Conservation (phyloP, 441 rosid species). For the Populus hybrid region DNA sequence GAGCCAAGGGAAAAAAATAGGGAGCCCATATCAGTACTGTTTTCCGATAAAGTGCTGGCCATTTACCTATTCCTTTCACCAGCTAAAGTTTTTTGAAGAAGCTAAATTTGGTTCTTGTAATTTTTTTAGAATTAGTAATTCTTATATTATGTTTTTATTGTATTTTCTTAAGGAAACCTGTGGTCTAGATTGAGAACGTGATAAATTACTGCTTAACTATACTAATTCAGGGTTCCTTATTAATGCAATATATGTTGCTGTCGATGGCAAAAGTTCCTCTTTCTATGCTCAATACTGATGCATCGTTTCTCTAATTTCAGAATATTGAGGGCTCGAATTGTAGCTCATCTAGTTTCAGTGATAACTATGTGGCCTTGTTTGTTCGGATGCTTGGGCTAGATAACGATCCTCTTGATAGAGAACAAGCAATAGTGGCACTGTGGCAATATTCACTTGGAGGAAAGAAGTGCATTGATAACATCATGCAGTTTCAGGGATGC, state of each 20-base stretch:
- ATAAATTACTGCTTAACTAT: not conserved
- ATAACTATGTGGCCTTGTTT: slow-evolving; percentile 62
- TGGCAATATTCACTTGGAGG: slow-evolving; percentile 84
- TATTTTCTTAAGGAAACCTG: not conserved
- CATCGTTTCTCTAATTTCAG: slow-evolving; percentile 30
- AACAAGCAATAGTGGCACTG: slow-evolving; percentile 67
- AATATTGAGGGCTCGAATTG: slow-evolving; percentile 32
- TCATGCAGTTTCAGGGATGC: slow-evolving; percentile 78
- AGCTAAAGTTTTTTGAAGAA: not conserved
- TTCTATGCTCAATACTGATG: slow-evolving; percentile 9
- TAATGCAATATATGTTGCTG: no score
- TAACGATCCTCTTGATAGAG: slow-evolving; percentile 74
- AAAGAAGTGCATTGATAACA: slow-evolving; percentile 63
- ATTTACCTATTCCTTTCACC: no score
- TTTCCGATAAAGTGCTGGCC: no score
- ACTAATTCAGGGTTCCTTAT: no score
- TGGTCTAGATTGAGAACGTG: not conserved
- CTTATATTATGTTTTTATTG: not conserved
- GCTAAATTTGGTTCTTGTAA: not conserved
- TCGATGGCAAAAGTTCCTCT: not conserved
- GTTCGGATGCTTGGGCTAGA: slow-evolving; percentile 89
- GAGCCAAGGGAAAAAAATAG: not conserved
- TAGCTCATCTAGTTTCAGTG: slow-evolving; percentile 48
- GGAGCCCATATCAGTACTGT: not conserved
- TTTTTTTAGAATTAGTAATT: not conserved